A percentile compares a stretch with the other conserved stretches of the same genome.
These are phyloP conservation scores for Gracilaria caudata DNA, from an alignment of 23 red algal species.

Conservation along the genomic window DNA sequence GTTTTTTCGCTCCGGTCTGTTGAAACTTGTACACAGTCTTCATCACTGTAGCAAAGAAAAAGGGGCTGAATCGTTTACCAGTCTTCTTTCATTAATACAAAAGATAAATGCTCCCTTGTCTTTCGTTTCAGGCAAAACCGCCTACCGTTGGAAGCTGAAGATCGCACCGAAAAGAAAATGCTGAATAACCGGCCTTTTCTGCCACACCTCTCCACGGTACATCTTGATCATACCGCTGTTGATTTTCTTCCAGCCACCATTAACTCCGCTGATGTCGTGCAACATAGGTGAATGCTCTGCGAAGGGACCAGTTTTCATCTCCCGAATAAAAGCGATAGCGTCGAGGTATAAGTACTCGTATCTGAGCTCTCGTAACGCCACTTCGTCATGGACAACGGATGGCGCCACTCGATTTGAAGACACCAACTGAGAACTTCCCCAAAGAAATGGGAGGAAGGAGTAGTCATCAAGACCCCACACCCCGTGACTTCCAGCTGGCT, in stretches of 20 bases:
- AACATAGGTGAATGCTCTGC: slow-evolving; percentile 91
- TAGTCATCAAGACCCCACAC: slow-evolving; percentile 99
- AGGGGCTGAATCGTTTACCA: no score
- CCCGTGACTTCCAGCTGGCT: slow-evolving; percentile 97
- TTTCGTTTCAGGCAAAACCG: background rate
- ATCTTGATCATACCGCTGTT: slow-evolving; percentile 94
- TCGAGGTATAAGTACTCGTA: slow-evolving; percentile 96
- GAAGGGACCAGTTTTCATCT: slow-evolving; percentile 93
- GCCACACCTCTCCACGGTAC: slow-evolving; percentile 98
- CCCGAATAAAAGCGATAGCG: slow-evolving; percentile 86
- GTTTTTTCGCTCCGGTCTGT: no score
- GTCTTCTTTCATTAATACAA: no score
- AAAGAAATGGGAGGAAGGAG: slow-evolving; percentile 92
- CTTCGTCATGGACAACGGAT: slow-evolving; percentile 56
- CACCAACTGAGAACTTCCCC: slow-evolving; percentile 88
- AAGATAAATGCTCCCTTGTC: no score
- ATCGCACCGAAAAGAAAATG: slow-evolving; percentile 87
- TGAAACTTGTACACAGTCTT: no score
- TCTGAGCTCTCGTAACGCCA: slow-evolving; percentile 35
- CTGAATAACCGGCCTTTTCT: slow-evolving; percentile 89
- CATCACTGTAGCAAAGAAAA: no score
- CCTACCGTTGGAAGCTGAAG: slow-evolving; percentile 55
- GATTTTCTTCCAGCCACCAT: slow-evolving; percentile 88
- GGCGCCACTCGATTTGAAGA: slow-evolving; percentile 53
- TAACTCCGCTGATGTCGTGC: slow-evolving; percentile 81